Base-by-base conservation (phyloP, 306 rosid species). In the Glycyrrhiza uralensis region DNA sequence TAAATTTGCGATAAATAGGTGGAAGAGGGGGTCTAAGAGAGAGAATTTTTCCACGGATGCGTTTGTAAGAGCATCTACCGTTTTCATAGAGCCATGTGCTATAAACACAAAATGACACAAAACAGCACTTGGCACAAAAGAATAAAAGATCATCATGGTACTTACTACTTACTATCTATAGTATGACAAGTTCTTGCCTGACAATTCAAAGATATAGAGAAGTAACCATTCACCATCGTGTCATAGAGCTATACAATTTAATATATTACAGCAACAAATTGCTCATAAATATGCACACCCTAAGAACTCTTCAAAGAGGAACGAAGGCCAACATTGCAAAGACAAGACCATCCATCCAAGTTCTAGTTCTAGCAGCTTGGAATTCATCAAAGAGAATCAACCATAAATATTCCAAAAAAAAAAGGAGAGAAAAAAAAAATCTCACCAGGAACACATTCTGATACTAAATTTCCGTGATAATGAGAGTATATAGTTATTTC, bases 221-320 rank as follows among this genome's bases (percentile, higher is more conserved):
- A 47, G 65, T 76, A 46, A 57, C 60, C 69, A 76, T 50, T 76
- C 28, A 51, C 66, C 69, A 72, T 52, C 64, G 70, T 36, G 73
- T 66, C 66, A 55, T 58, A 80, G 77, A 51, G 12, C 83, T 84
- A 70, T 82, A 85, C 89, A 85, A 76, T 75, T 74, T 59, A 50
- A 35, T 71, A 77, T 46, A 65, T 42, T n/a, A n/a, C n/a, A n/a
- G n/a, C n/a, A n/a, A n/a, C n/a, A n/a, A 76, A 46, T 24, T 70
- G 85, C 73, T 75, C 78, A 79, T 67, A 60, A 69, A 82, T 74
- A 76, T 82, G 82, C 76, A 79, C 81, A 76, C 77, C 79, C 77
- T 79, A 72, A 36, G 62, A 79, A 50, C 79, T 67, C 66, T 67
- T 67, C 71, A 66, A 59, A 67, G 11, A 33, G 42, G 55, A 57